Conservation (phyloP, 1,139 yeast genomes). For the Pichia norvegensis region DNA sequence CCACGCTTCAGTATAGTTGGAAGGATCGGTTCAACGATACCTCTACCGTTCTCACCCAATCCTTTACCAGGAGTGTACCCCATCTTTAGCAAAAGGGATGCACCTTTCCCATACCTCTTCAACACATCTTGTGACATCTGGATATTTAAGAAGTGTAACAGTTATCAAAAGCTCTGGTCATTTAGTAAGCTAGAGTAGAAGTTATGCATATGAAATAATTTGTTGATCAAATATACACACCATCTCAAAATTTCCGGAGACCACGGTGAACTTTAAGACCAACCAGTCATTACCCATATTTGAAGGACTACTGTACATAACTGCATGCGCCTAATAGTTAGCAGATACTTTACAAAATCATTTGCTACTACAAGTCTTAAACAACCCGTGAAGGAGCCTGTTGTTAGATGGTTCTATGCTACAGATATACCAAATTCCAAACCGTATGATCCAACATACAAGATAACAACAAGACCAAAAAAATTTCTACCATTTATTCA, state of each 20-base stretch:
- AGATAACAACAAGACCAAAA: slow-evolving; percentile 41
- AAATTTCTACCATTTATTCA: slow-evolving; percentile 66
- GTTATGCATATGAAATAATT: too few relatives aligned
- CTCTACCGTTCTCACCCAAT: slow-evolving; percentile 61
- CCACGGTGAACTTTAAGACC: too few relatives aligned
- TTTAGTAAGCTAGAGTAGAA: neutral
- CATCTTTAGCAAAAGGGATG: slow-evolving; percentile 70
- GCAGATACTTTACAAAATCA: too few relatives aligned
- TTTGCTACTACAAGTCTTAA: neutral
- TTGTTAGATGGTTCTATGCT: slow-evolving; percentile 64
- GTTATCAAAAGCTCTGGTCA: too few relatives aligned
- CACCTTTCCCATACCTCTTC: slow-evolving; percentile 75
- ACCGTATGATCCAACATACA: slow-evolving; percentile 52
- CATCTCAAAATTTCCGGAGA: too few relatives aligned
- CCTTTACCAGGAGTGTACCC: slow-evolving; percentile 84
- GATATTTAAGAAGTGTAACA: too few relatives aligned
- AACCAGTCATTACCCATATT: too few relatives aligned
- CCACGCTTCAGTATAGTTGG: slow-evolving; percentile 60
- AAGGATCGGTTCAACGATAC: slow-evolving; percentile 73
- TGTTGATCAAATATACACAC: too few relatives aligned
- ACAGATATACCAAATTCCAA: slow-evolving; percentile 66
- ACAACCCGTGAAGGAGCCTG: neutral
- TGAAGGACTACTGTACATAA: too few relatives aligned
- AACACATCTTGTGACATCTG: slow-evolving; percentile 6
- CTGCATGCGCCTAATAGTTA: neutral